phyloP scores from a whole-genome alignment of 305 asterid species.

The Euphrasia arctica region DNA sequence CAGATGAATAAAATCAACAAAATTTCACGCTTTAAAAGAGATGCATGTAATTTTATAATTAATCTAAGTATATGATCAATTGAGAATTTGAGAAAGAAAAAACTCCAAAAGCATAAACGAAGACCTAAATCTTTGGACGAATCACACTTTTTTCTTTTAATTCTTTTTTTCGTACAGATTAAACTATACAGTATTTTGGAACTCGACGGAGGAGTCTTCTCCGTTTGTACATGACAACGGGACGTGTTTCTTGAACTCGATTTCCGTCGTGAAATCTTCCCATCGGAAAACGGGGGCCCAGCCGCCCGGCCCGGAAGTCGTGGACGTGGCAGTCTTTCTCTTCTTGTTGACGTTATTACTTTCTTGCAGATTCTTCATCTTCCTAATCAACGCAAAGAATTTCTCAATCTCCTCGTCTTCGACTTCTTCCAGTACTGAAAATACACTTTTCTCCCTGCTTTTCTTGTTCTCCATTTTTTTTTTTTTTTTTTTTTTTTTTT shows the following conservation, averaged over 20 bases:
- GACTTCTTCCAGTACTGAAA: neutral
- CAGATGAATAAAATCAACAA: too few species aligned
- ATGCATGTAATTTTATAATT: too few species aligned
- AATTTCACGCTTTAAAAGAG: too few species aligned
- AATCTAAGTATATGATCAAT: too few species aligned
- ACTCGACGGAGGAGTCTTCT: neutral
- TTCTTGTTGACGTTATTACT: neutral
- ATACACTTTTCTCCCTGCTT: neutral
- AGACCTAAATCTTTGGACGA: too few species aligned
- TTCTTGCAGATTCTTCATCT: constrained; percentile 20
- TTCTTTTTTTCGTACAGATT: too few species aligned
- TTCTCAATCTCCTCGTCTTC: constrained; percentile 16
- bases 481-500: too few species aligned
- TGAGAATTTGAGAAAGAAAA: too few species aligned
- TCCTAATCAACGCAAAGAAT: constrained; percentile 14
- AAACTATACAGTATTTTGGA: neutral
- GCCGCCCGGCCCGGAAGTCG: constrained; percentile 8
- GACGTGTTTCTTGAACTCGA: constrained; percentile 21
- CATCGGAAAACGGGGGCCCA: constrained; percentile 27
- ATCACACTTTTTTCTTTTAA: too few species aligned
- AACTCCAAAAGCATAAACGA: too few species aligned
- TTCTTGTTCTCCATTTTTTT: constrained; percentile 18
- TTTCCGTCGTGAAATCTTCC: constrained; percentile 27
- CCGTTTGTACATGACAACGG: neutral
- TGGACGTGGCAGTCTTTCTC: constrained; percentile 15